phyloP scores from a whole-genome alignment of 345 rosid species.

The Rhodamnia rubescens region DNA sequence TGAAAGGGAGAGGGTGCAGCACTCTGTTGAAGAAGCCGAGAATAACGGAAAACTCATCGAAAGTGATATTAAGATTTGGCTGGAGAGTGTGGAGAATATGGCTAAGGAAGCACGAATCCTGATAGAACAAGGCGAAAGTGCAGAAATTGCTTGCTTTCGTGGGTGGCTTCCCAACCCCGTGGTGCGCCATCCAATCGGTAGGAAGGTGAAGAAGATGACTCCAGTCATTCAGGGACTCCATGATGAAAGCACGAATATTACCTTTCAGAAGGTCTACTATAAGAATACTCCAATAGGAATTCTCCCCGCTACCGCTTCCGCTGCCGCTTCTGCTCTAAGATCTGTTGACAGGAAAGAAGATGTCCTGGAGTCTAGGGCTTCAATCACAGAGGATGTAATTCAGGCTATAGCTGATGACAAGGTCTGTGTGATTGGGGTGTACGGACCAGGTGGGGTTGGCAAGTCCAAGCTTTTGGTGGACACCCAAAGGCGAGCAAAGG shows the following conservation, averaged over 20 bases:
- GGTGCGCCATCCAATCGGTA: not conserved
- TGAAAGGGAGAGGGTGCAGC: not conserved
- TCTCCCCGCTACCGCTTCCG: not conserved
- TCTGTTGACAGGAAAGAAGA: not conserved
- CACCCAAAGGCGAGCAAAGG: no score
- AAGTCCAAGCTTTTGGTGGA: no score
- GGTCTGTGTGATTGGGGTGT: not conserved
- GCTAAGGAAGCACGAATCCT: not conserved
- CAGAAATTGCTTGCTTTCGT: not conserved
- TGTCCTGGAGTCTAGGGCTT: not conserved
- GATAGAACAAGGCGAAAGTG: fast-evolving
- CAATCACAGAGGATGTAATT: not conserved
- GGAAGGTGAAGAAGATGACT: not conserved
- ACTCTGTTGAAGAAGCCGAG: fast-evolving
- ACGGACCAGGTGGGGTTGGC: no score
- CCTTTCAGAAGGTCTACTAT: not conserved
- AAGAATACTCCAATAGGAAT: fast-evolving
- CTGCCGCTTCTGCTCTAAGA: not conserved
- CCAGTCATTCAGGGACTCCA: not conserved
- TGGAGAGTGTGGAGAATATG: not conserved
- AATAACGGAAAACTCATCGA: not conserved
- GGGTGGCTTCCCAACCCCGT: not conserved
- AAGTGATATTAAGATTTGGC: not conserved
- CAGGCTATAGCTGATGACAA: not conserved
- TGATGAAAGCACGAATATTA: fast-evolving